These are phyloP conservation scores for Xeromyces bisporus DNA, from an alignment of 495 filamentous ascomycete genomes.

Conservation along the genomic window DNA sequence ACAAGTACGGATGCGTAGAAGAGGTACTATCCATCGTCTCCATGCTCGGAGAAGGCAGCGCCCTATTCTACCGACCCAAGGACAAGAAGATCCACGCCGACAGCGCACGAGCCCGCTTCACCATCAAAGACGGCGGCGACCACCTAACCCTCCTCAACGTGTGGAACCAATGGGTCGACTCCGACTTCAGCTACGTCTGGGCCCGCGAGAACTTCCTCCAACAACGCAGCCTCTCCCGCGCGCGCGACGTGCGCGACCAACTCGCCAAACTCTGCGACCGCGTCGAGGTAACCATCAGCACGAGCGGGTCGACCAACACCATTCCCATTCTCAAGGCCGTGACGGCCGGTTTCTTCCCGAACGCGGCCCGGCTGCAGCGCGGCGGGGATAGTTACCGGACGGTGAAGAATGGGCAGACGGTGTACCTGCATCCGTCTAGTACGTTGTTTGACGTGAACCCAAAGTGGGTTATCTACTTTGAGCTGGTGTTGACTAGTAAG, in stretches of 20 bases:
- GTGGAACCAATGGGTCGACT: conserved; percentile 94
- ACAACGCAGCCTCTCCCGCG: conserved; percentile 68
- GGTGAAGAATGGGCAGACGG: conserved; percentile 78
- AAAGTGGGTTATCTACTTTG: conserved; percentile 82
- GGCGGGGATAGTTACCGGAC: conserved; percentile 88
- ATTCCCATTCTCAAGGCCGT: conserved; percentile 72
- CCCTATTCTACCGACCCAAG: conserved; percentile 89
- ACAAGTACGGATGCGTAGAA: conserved; percentile 76
- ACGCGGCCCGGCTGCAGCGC: conserved; percentile 71
- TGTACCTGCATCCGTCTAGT: conserved; percentile 76
- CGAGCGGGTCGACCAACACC: conserved; percentile 51
- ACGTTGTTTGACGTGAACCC: conserved; percentile 70
- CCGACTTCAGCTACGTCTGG: conserved; percentile 81
- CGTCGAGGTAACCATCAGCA: conserved; percentile 63
- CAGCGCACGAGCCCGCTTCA: conserved; percentile 81
- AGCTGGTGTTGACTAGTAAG: conserved; percentile 81
- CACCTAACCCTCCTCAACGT: conserved; percentile 85
- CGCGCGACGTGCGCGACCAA: conserved; percentile 86
- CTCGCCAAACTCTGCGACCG: conserved; percentile 87
- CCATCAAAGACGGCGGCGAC: conserved; percentile 82
- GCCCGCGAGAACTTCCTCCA: conserved; percentile 88
- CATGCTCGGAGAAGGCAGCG: conserved; percentile 78
- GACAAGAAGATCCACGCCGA: conserved; percentile 96
- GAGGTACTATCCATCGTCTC: conserved; percentile 90
- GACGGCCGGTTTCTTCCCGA: conserved; percentile 86